phyloP scores from a whole-genome alignment of 306 rosid species.

The Comarum palustre region DNA sequence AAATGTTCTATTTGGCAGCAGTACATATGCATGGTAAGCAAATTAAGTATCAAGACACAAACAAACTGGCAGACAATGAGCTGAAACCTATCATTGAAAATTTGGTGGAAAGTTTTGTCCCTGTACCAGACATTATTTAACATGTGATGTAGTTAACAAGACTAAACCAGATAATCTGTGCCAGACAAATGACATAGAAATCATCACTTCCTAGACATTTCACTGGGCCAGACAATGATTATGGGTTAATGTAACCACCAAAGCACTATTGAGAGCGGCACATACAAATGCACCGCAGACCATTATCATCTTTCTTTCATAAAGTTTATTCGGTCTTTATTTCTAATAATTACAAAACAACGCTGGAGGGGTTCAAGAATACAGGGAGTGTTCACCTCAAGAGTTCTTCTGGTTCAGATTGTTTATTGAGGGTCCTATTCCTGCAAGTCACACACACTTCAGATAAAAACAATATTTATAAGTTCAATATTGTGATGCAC shows the following conservation, averaged over 20 bases:
- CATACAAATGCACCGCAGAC: not conserved
- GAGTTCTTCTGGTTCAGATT: conserved; percentile 62
- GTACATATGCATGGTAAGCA: not conserved
- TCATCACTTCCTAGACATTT: no score
- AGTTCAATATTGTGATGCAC: not conserved
- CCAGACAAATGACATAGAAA: no score
- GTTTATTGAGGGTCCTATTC: conserved; percentile 43
- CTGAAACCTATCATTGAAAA: not conserved
- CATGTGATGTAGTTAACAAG: not conserved
- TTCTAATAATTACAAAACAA: not conserved
- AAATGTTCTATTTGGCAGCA: not conserved
- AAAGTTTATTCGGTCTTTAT: not conserved
- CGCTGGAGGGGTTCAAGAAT: not conserved
- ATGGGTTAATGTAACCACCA: not conserved
- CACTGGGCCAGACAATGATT: not conserved
- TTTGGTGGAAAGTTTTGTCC: not conserved
- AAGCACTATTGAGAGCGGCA: not conserved
- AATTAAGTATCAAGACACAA: not conserved
- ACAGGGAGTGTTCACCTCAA: conserved; percentile 51
- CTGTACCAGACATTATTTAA: not conserved
- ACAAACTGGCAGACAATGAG: not conserved
- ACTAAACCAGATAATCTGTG: not conserved
- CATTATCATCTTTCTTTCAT: not conserved
- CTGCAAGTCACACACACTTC: conserved; percentile 43
- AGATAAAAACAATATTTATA: conserved; percentile 6